Evolutionary conservation across 2,329 filamentous ascomycete genomes (phyloP).

Genomic region (Ambrosiella xylebori): DNA sequence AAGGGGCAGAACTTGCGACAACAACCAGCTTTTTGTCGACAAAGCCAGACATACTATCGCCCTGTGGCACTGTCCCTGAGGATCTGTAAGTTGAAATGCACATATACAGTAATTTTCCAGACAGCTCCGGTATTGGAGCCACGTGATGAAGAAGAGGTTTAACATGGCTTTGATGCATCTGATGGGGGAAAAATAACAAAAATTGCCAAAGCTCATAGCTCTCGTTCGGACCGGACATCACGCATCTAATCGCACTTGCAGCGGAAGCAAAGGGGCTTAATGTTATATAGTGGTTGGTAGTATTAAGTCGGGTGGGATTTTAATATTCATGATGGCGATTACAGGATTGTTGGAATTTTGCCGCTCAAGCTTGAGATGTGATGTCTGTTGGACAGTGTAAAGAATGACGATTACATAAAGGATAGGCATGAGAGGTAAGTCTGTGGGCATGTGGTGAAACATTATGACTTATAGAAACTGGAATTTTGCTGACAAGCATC

Average conservation of each 20-base stretch:
- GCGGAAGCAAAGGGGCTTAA: not conserved
- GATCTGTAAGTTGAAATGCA: not conserved
- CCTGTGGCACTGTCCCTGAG: not conserved
- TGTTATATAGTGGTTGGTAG: not conserved
- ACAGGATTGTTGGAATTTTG: not conserved
- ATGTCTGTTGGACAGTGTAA: too few relatives aligned
- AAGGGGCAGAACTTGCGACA: too few relatives aligned
- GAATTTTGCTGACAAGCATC: not conserved
- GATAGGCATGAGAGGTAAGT: too few relatives aligned
- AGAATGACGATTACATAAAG: too few relatives aligned
- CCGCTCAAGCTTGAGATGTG: not conserved
- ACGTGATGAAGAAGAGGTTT: not conserved
- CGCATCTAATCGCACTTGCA: not conserved
- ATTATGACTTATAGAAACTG: not conserved
- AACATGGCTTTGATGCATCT: not conserved
- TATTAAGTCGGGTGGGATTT: not conserved
- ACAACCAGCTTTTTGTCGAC: too few relatives aligned
- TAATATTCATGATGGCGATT: not conserved
- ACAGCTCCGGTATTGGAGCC: not conserved
- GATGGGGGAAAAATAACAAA: too few relatives aligned
- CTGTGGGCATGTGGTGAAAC: not conserved
- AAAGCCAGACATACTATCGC: not conserved
- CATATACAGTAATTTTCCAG: not conserved
- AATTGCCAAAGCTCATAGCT: too few relatives aligned
- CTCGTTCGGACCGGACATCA: not conserved